Conservation (phyloP, 2,329 filamentous ascomycete genomes). For the Cladosporium sp. region DNA sequence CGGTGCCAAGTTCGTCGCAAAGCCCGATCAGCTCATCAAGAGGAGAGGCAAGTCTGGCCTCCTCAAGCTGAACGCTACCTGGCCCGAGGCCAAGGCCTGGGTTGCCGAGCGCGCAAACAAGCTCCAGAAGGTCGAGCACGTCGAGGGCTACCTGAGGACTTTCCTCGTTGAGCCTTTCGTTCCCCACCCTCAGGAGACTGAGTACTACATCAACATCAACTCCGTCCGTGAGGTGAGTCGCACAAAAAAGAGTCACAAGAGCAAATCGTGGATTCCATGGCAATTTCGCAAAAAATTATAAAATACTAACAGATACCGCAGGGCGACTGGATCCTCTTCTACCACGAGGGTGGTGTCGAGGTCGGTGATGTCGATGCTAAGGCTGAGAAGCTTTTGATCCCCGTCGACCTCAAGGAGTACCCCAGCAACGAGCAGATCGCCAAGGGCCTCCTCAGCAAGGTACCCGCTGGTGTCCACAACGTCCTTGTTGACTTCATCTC, state of each 20-base stretch:
- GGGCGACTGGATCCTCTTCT: slow-evolving; percentile 99
- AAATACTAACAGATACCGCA: slow-evolving; percentile 38
- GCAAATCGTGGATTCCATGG: not conserved
- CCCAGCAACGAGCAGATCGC: slow-evolving; percentile 96
- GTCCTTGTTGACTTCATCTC: slow-evolving; percentile 99
- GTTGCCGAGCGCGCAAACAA: slow-evolving; percentile 89
- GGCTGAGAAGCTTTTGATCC: slow-evolving; percentile 96
- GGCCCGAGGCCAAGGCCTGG: slow-evolving; percentile 91
- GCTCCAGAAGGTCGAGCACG: slow-evolving; percentile 86
- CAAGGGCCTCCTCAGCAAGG: slow-evolving; percentile 77
- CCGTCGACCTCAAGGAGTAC: slow-evolving; percentile 90
- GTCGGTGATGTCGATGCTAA: slow-evolving; percentile 98
- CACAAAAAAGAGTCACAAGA: not conserved
- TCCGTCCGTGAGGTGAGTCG: slow-evolving; percentile 94
- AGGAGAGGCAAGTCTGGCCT: slow-evolving; percentile 98
- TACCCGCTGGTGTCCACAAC: slow-evolving; percentile 92
- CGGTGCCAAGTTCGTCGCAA: slow-evolving; percentile 91
- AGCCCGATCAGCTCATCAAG: slow-evolving; percentile 99
- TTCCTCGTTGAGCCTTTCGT: slow-evolving; percentile 99
- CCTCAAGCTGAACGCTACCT: slow-evolving; percentile 92
- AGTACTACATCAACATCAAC: slow-evolving; percentile 99
- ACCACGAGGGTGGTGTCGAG: slow-evolving; percentile 98
- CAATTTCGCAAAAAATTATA: not conserved
- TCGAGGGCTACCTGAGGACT: slow-evolving; percentile 81
- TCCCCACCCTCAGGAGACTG: slow-evolving; percentile 87